Evolutionary conservation across 495 filamentous ascomycete genomes (phyloP), one percentile per base, ranked within the genome.

Genomic region (Cercophora samala): DNA sequence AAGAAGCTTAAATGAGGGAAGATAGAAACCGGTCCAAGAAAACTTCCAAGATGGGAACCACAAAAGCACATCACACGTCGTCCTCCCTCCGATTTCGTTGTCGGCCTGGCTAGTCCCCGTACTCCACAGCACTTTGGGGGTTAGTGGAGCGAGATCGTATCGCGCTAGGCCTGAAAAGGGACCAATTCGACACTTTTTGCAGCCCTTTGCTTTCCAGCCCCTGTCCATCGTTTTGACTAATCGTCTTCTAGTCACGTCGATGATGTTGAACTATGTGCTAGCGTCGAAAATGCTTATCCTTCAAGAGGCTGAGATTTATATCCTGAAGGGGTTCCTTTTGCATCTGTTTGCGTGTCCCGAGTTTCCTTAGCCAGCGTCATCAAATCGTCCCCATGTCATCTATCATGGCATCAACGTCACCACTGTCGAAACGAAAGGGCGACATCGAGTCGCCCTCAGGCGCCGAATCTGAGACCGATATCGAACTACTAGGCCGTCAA

Each of bases 401-500:
- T 13, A 9, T 46, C 37, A 32, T 46, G 37, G 13, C 37, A 22
- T 60, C 18, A 11, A 25, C 24, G 26, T 52, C 42, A 5, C 37
- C 64, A 5, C 37, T 62, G 1, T 60, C 61, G n/a, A n/a, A 3
- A 46, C 37, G 37, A 46, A 46, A 46, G 13, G 37, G 37, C 15
- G 37, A 46, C 37, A 11, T 17, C 0, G 37, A 46, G 37, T 46
- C 37, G 37, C 15, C 37, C 37, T 18, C 37, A 13, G 37, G 37
- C 3, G 15, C 37, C 13, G 37, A 46, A 2, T 46, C 37, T 46
- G 56, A 63, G 19, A 19, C 55, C 13, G 78, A 76, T n/a, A 78
- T 94, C 62, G 90, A 93, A 62, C 81, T 83, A 13, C 79, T 95
- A 0, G 92, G 91, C 37, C 83, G 89, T 63, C 81, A 92, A 68